Base-by-base conservation (phyloP, 2,329 filamentous ascomycete species). In the Sporothrix variecibatus region DNA sequence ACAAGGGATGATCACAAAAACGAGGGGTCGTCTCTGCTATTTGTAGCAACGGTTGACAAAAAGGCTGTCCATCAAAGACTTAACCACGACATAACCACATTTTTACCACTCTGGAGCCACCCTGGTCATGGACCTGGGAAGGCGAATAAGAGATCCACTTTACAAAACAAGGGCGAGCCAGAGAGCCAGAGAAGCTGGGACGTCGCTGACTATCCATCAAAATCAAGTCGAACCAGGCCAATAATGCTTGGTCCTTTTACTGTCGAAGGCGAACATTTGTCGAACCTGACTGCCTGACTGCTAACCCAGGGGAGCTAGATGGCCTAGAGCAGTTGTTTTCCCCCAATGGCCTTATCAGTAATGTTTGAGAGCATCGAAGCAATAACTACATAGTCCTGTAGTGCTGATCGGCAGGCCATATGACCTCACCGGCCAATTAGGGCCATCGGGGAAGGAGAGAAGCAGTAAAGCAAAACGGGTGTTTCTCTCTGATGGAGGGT, bases 371-470 rank as follows among this genome's bases (percentile, higher is more conserved):
- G 49, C 49, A 53, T n/a, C 17, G 9, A 26, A 8, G 20, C 3
- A n/a, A 26, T 28, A 20, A 28, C n/a, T n/a, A n/a, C n/a, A n/a
- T n/a, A n/a, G n/a, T 49, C 40, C 40, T 9, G 12, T 28, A 56
- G 68, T 46, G 70, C 56, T 46, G 70, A 65, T 72, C 70, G 26
- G 17, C 70, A 51, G 43, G 28, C 70, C 70, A 64, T 64, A 64
- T 72, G 70, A 71, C 34, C 64, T 62, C 64, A 73, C 49, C 20
- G 28, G n/a, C 62, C 38, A 70, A 73, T 49, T 49, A 43, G 65
- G 51, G 53, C 53, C 26, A 31, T 38, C 20, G 60, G 65, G 62
- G 34, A 40, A 40, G 58, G 7, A 23, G 28, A 64, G 31, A 20
- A 56, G 51, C 20, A 56, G 51, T n/a, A 56, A 6, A 20, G 5